Base-by-base conservation (phyloP, 306 rosid species). In the Prunus mume region DNA sequence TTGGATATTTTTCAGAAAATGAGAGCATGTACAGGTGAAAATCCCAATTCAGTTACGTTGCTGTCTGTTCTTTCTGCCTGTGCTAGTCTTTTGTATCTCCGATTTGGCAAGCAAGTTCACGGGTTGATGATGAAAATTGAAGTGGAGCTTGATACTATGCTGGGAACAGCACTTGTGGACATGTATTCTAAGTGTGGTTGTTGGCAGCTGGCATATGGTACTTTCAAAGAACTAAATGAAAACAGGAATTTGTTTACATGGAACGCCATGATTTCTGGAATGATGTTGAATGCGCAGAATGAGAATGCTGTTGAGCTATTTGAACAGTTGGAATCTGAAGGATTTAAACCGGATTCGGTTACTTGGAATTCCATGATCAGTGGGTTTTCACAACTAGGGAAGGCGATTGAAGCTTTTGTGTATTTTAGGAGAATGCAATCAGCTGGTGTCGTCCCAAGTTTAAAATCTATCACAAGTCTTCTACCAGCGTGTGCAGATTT, bases 291-390 rank as follows among this genome's bases (percentile, higher is more conserved):
- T 77, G 80, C 65, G 4, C 87, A 85, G 76, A 34, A 80, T 72
- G 90, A 85, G 74, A 79, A 46, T 65, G 90, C 93, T 1, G 78
- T 86, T 65, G 76, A 72, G 34, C 66, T 93, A 62, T 89, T 93
- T 75, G 68, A 78, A 68, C 69, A 69, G 73, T 32, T 90, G 68
- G 80, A 77, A 70, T 47, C 49, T 47, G 88, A 86, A 69, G 89
- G 85, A 66, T n/a, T 90, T 57, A 63, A 77, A 64, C 89, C 93
- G 38, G 95, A 93, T 89, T 84, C 90, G 41, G 90, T 87, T 34
- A 93, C 91, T 3, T 91, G 98, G 95, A 91, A 86, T 78, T 84
- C 90, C 18, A 83, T 93, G 88, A 88, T 91, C 14, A 74, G 77
- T 69, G 98, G 91, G 47, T 84, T 90, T 72, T 83, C 90, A 15